Conservation (phyloP, 2,329 filamentous ascomycete species). For the Colletotrichum noveboracense region DNA sequence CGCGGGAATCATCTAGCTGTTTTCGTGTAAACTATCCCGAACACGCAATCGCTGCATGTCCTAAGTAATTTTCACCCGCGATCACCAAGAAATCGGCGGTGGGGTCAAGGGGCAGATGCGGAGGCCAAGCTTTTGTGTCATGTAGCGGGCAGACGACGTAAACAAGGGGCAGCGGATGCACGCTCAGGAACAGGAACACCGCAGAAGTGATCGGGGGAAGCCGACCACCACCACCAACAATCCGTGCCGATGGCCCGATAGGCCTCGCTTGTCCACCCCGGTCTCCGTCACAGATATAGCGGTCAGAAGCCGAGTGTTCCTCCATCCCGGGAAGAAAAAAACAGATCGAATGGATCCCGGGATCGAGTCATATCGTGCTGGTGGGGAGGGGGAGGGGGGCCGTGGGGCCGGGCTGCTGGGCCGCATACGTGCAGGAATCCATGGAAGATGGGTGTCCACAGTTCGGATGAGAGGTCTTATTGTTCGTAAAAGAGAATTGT, state of each 20-base stretch:
- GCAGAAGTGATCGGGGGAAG: neutral
- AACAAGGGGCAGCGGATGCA: neutral
- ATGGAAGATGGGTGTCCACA: neutral
- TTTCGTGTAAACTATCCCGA: neutral
- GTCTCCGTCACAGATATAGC: slow-evolving; percentile 6
- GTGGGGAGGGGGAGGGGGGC: neutral
- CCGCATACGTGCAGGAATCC: neutral
- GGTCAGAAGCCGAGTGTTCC: neutral
- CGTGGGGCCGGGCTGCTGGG: neutral
- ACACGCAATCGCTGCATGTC: neutral
- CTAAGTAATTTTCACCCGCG: neutral
- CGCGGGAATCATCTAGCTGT: rapidly evolving
- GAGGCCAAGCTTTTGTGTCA: slow-evolving; percentile 15
- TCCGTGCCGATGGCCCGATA: slow-evolving; percentile 1
- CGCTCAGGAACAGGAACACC: neutral
- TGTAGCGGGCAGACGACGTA: neutral
- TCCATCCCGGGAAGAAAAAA: neutral
- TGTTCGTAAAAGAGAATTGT: neutral
- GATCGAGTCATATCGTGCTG: neutral
- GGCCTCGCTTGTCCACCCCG: neutral
- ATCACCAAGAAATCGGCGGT: neutral
- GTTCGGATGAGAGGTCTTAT: neutral
- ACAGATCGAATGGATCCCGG: neutral
- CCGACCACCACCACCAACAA: neutral
- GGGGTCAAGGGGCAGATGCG: neutral